These are phyloP conservation scores for Candida pseudofarinosa DNA, from an alignment of 805 yeast genomes.

Conservation along the genomic window DNA sequence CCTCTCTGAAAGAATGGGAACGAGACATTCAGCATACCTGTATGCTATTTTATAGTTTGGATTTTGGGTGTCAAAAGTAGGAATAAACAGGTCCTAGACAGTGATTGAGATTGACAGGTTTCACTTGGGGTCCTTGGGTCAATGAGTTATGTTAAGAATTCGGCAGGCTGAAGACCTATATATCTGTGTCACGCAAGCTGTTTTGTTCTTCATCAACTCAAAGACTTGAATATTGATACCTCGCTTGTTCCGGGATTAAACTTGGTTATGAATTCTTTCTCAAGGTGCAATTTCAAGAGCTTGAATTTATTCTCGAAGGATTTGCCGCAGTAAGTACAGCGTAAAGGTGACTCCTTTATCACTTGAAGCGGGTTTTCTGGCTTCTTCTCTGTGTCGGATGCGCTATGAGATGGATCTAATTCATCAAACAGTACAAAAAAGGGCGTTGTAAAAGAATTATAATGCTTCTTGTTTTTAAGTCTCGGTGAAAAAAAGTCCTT, in stretches of 20 bases:
- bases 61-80: no score
- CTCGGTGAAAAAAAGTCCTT: slow-evolving; percentile 52
- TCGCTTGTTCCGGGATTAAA: slow-evolving; percentile 4
- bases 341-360: slow-evolving; percentile 12
- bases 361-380: background rate
- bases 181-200: no score
- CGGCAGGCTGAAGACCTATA: no score
- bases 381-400: background rate
- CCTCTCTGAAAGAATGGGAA: no score
- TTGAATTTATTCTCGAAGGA: slow-evolving; percentile 17
- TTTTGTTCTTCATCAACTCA: no score
- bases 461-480: slow-evolving; percentile 62
- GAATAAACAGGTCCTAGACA: no score
- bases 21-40: no score
- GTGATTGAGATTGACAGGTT: no score
- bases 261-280: slow-evolving; percentile 15
- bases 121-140: no score
- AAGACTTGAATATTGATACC: background rate
- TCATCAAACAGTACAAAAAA: slow-evolving; percentile 59
- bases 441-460: slow-evolving; percentile 61
- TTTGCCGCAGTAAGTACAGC: slow-evolving; percentile 21
- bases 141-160: no score
- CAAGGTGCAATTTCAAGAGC: slow-evolving; percentile 22
- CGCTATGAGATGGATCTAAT: slow-evolving; percentile 22
- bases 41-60: no score